phyloP scores from a whole-genome alignment of 1,284 basidiomycete genomes.

The Pterula multifida region DNA sequence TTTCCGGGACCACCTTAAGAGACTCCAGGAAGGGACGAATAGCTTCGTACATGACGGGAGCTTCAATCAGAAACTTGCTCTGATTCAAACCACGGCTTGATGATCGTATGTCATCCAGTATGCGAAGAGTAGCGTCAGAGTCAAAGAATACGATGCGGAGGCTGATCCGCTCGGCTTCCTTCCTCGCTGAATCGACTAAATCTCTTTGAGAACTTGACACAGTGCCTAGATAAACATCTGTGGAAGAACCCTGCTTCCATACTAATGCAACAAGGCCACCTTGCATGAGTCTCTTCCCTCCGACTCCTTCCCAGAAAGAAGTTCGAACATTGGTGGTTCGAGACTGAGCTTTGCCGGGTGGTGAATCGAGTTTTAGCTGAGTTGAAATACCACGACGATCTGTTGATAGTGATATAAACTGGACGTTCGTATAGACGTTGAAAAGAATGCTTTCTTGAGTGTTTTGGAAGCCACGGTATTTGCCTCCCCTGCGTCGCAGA shows the following conservation, averaged over 20 bases:
- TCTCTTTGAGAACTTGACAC: constrained; percentile 29
- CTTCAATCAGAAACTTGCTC: constrained; percentile 34
- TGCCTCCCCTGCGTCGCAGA: constrained; percentile 30
- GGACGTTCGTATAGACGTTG: constrained; percentile 41
- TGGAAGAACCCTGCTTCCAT: constrained; percentile 20
- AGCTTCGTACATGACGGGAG: constrained; percentile 46
- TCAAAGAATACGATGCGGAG: constrained; percentile 43
- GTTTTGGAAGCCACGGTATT: constrained; percentile 26
- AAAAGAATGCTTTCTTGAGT: constrained; percentile 35
- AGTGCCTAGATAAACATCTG: constrained; percentile 35
- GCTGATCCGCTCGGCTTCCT: constrained; percentile 18
- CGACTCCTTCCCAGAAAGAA: constrained; percentile 40
- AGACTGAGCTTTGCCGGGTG: constrained; percentile 41
- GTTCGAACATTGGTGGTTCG: constrained; percentile 19
- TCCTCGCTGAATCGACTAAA: constrained; percentile 25
- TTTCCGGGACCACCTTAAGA: constrained; percentile 34
- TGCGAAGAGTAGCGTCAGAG: constrained; percentile 28
- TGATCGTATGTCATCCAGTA: constrained; percentile 23
- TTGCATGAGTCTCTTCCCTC: constrained; percentile 38
- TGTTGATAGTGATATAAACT: constrained; percentile 28
- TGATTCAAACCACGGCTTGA: constrained; percentile 10
- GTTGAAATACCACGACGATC: constrained; percentile 37
- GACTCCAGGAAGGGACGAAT: constrained; percentile 51
- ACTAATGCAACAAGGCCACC: constrained; percentile 47
- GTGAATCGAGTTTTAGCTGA: constrained; percentile 31